Evolutionary conservation across 495 filamentous ascomycete species (phyloP).

Genomic region (Pyrenopolyporus hunteri): DNA sequence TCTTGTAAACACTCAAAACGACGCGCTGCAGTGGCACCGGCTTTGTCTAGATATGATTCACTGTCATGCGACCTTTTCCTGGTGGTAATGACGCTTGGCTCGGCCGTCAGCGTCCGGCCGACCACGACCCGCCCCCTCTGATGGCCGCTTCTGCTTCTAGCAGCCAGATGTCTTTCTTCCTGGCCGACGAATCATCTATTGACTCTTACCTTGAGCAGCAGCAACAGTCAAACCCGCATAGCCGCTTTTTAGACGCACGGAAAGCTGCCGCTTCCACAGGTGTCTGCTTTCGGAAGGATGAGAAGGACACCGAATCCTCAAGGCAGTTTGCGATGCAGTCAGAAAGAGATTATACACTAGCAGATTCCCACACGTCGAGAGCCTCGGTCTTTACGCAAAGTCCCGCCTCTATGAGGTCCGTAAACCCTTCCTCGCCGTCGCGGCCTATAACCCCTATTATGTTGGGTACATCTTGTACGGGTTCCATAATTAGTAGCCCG

Average conservation of each 20-base stretch:
- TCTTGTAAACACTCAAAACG: constrained; percentile 11
- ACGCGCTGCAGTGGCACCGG: constrained; percentile 3
- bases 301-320: constrained; percentile 24
- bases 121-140: constrained; percentile 40
- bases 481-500: constrained; percentile 53
- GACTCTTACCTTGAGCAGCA: constrained; percentile 50
- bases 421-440: constrained; percentile 44
- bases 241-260: constrained; percentile 44
- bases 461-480: constrained; percentile 54
- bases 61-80: constrained; percentile 49
- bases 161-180: constrained; percentile 61
- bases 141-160: constrained; percentile 27
- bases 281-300: constrained; percentile 20
- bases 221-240: constrained; percentile 39
- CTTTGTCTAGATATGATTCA: constrained; percentile 31
- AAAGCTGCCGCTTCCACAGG: constrained; percentile 30
- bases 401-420: constrained; percentile 42
- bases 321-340: constrained; percentile 2
- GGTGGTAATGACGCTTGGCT: constrained; percentile 47
- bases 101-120: constrained; percentile 42
- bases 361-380: constrained; percentile 27
- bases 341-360: constrained; percentile 28
- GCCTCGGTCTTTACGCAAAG: constrained; percentile 38
- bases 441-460: constrained; percentile 63
- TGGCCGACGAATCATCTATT: constrained; percentile 60